A percentile compares a stretch with the other conserved stretches of the same genome.
phyloP scores from a whole-genome alignment of 2,329 filamentous ascomycete species.

The Diaporthe citriasiana region DNA sequence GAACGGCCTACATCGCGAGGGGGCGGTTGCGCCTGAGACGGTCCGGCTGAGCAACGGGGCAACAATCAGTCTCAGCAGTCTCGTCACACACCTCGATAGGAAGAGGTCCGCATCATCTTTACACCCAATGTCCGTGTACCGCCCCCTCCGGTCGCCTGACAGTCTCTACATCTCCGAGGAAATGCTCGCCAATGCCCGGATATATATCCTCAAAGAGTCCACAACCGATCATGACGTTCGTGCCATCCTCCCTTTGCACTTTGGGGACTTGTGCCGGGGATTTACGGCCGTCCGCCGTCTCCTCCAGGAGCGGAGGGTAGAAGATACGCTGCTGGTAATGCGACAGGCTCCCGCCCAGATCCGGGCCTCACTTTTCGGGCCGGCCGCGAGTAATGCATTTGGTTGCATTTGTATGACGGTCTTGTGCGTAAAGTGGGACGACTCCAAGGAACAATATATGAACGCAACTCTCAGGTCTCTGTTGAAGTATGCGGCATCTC shows the following conservation, averaged over 20 bases:
- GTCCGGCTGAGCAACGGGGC: slow-evolving; percentile 1
- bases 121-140: neutral
- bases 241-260: neutral
- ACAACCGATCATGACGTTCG: neutral
- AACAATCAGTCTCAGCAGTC: slow-evolving; percentile 6
- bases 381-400: neutral
- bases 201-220: neutral
- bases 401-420: slow-evolving; percentile 8
- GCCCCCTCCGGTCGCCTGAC: neutral
- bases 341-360: slow-evolving; percentile 1
- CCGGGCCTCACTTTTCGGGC: neutral
- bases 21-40: neutral
- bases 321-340: slow-evolving; percentile 12
- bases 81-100: slow-evolving; percentile 2
- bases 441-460: neutral
- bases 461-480: neutral
- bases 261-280: slow-evolving; percentile 1
- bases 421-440: slow-evolving; percentile 6
- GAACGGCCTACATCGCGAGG: neutral
- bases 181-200: neutral
- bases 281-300: neutral
- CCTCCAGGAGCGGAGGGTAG: neutral
- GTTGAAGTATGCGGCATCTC: slow-evolving; percentile 6
- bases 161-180: slow-evolving; percentile 3
- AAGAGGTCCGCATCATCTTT: neutral